phyloP scores from a whole-genome alignment of 2,329 filamentous ascomycete genomes.

The Penicillium capsulatum region DNA sequence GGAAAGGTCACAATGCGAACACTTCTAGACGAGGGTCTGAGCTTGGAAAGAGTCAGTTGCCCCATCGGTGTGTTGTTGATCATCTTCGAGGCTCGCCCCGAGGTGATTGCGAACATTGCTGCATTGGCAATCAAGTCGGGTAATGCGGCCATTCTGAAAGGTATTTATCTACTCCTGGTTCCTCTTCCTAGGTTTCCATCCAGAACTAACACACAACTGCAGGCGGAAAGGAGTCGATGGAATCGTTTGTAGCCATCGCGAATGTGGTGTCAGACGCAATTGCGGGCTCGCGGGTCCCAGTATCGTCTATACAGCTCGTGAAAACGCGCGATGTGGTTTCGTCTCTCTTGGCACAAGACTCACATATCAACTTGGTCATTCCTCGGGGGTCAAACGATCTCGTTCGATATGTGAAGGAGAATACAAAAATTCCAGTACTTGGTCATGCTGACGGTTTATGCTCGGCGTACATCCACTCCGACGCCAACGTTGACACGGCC shows the following conservation, averaged over 20 bases:
- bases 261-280: constrained; percentile 77
- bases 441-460: constrained; percentile 95
- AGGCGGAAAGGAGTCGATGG: constrained; percentile 90
- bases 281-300: constrained; percentile 68
- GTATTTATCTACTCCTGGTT: constrained; percentile 31
- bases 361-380: constrained; percentile 90
- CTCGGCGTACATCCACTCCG: constrained; percentile 74
- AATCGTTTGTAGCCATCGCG: constrained; percentile 92
- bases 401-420: constrained; percentile 81
- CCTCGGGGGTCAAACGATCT: constrained; percentile 87
- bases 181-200: neutral
- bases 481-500: constrained; percentile 69
- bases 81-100: constrained; percentile 95
- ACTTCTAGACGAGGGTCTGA: constrained; percentile 77
- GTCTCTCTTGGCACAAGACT: constrained; percentile 78
- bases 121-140: constrained; percentile 94
- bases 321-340: constrained; percentile 88
- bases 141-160: constrained; percentile 95
- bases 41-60: constrained; percentile 82
- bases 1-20: constrained; percentile 81
- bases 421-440: constrained; percentile 90
- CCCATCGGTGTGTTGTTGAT: constrained; percentile 97
- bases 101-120: constrained; percentile 98
- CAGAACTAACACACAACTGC: constrained; percentile 11
- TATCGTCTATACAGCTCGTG: constrained; percentile 86